phyloP scores from a whole-genome alignment of 1,284 basidiomycete genomes.

The Bjerkandera adusta region DNA sequence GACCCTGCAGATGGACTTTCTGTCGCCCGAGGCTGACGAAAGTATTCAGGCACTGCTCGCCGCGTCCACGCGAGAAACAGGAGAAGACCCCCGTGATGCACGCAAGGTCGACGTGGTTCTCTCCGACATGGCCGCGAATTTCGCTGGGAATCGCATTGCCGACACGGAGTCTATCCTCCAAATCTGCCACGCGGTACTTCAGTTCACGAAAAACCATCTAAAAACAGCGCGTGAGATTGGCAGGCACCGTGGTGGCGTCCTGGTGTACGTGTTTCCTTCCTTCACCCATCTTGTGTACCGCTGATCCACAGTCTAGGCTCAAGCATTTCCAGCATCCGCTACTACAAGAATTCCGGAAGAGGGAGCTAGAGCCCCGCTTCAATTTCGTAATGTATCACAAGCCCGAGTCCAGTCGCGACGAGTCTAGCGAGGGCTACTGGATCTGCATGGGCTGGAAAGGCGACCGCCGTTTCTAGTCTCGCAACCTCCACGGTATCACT shows the following conservation, averaged over 20 bases:
- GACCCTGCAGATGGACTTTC: constrained; percentile 73
- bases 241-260: constrained; percentile 49
- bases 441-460: constrained; percentile 64
- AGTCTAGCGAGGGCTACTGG: constrained; percentile 75
- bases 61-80: constrained; percentile 27
- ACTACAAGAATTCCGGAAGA: constrained; percentile 50
- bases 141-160: constrained; percentile 56
- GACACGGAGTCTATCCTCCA: constrained; percentile 63
- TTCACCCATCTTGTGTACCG: constrained; percentile 4
- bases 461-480: too few species aligned
- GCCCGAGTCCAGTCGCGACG: constrained; percentile 63
- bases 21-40: constrained; percentile 51
- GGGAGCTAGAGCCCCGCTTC: constrained; percentile 56
- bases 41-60: constrained; percentile 47
- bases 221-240: constrained; percentile 41
- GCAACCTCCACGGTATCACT: too few species aligned
- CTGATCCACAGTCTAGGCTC: constrained; percentile 42
- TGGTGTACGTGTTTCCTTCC: constrained; percentile 56
- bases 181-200: constrained; percentile 62
- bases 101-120: constrained; percentile 68
- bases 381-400: constrained; percentile 57
- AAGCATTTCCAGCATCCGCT: constrained; percentile 74
- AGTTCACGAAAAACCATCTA: constrained; percentile 56
- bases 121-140: constrained; percentile 78
- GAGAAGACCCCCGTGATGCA: constrained; percentile 21